Conservation (phyloP, 1,139 yeast species). For the Protomyces gravidus region DNA sequence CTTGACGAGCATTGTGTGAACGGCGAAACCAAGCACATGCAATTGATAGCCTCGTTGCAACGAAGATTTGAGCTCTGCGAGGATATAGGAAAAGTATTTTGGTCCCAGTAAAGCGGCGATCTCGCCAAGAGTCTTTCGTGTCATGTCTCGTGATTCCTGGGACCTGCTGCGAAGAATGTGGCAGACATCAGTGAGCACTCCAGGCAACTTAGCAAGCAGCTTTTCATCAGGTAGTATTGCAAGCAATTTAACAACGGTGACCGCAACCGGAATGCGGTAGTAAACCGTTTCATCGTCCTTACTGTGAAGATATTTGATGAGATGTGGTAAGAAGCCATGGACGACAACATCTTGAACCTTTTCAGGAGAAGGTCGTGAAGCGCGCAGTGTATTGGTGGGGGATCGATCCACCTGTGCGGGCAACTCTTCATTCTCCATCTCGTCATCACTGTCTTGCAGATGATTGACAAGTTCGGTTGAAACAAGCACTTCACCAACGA, state of each 20-base stretch:
- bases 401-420: neutral
- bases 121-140: constrained; percentile 69
- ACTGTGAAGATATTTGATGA: constrained; percentile 52
- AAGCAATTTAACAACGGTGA: constrained; percentile 69
- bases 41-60: constrained; percentile 86
- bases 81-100: constrained; percentile 63
- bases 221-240: constrained; percentile 58
- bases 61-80: constrained; percentile 73
- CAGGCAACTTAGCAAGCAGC: constrained; percentile 64
- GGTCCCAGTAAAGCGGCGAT: constrained; percentile 67
- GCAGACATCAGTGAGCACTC: constrained; percentile 74
- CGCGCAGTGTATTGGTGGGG: neutral
- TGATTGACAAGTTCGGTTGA: constrained; percentile 30
- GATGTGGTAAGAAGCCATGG: constrained; percentile 57
- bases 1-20: constrained; percentile 64
- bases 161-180: constrained; percentile 83
- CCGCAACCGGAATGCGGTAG: constrained; percentile 71
- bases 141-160: constrained; percentile 83
- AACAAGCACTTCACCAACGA: constrained; percentile 37
- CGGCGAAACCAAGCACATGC: constrained; percentile 85
- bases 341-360: constrained; percentile 54
- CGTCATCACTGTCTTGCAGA: constrained; percentile 26
- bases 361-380: constrained; percentile 35
- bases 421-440: constrained; percentile 31
- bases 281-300: constrained; percentile 70